Conservation (phyloP, 305 asterid genomes). For the Striga hermonthica region DNA sequence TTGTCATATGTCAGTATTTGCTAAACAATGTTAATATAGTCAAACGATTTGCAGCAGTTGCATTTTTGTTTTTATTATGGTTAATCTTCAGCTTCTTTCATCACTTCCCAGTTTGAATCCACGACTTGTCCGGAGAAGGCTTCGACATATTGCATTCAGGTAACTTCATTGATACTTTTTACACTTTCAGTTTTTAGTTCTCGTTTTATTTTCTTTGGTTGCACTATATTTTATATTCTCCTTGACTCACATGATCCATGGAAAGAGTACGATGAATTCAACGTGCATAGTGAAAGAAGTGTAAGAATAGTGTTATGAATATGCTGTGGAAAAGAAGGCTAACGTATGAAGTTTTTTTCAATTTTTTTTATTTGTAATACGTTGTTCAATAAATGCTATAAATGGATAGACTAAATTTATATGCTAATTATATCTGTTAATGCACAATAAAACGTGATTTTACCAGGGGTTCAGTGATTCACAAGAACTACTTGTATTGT, state of each 20-base stretch:
- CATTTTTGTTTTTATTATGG: no score
- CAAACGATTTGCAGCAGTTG: no score
- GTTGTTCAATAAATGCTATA: no score
- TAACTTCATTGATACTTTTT: conserved; percentile 32
- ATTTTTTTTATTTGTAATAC: no score
- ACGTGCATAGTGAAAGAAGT: no score
- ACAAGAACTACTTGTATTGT: conserved; percentile 79
- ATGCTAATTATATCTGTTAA: background rate
- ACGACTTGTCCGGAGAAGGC: conserved; percentile 82
- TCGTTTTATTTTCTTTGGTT: background rate
- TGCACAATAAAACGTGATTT: background rate
- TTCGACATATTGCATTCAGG: conserved; percentile 86
- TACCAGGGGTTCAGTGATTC: conserved; percentile 79
- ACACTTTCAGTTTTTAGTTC: background rate
- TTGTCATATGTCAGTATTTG: background rate
- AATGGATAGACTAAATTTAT: background rate
- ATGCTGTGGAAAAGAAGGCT: no score
- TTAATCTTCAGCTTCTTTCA: no score
- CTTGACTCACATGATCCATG: background rate
- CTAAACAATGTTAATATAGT: no score
- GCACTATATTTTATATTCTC: background rate
- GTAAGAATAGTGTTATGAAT: no score
- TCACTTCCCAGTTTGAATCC: conserved; percentile 59
- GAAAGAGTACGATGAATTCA: no score
- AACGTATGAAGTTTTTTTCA: no score